Evolutionary conservation across 2,329 filamentous ascomycete species (phyloP), one percentile per base, ranked within the genome.

Genomic region (Pseudocercospora crystallina): DNA sequence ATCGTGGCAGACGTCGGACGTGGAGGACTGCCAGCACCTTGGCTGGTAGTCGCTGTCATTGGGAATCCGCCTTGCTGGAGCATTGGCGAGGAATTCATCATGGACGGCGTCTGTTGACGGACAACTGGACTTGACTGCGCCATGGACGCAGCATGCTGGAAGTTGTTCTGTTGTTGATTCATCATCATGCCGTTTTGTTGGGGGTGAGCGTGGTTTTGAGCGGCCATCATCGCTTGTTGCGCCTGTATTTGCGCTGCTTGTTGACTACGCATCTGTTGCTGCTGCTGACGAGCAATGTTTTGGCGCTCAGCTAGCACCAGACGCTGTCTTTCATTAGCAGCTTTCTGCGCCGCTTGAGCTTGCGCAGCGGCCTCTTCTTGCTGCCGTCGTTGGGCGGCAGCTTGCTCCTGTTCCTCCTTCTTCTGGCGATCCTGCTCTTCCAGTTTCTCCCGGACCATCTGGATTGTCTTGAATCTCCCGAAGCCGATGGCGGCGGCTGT

Each of bases 391-490:
- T 61, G 55, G 8, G 57, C 55, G 2, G 64, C 63, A 36, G 80
- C 79, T 54, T 84, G 81, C 40, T 40, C 38, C 20, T 42, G 38
- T 41, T 41, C 46, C 14, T 82, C 79, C 50, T 77, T 77, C 61
- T 82, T 82, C 35, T 77, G 76, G 5, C 75, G 77, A 64, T 83
- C 78, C 49, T 78, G 76, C 58, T 83, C 79, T 49, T 80, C 74
- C 59, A 81, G 81, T 31, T 80, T 80, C 50, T 77, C 73, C 2
- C 80, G 76, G 13, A 78, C 95, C 51, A 89, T 87, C 51, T 90
- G 89, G 37, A 99, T 82, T 1, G 89, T 83, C 74, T 96, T 96
- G 71, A 96, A 97, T 33, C 88, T 84, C 61, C 94, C 90, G 67
- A 97, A 96, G 26, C 86, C 90, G 62, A 95, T 95, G 2, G 62